Evolutionary conservation across 768 basidiomycete species (phyloP).

Genomic region (Saitozyma sp.): DNA sequence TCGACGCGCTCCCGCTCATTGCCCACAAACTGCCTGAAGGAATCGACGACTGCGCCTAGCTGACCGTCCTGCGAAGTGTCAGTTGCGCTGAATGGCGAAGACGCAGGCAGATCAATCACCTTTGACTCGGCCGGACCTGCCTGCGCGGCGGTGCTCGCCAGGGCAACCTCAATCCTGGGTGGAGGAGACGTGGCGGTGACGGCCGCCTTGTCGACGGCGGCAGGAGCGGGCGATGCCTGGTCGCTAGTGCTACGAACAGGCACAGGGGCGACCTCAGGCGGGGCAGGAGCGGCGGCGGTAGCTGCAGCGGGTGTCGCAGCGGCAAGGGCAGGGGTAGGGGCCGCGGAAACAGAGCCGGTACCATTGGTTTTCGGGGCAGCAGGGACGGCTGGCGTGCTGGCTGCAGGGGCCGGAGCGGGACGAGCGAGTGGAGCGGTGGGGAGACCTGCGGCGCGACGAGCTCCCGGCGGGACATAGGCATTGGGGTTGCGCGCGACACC

Average conservation of each 20-base stretch:
- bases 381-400: conserved; percentile 1
- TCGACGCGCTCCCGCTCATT: conserved; percentile 85
- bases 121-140: no score
- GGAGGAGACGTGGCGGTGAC: no score
- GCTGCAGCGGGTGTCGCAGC: conserved; percentile 4
- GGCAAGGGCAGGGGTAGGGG: conserved; percentile 10
- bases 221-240: conserved; percentile 1
- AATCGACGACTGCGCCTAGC: conserved; percentile 30
- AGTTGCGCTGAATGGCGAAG: neutral
- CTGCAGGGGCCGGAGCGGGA: conserved; percentile 11
- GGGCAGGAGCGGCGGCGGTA: conserved; percentile 3
- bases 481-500: conserved; percentile 84
- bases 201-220: conserved; percentile 5
- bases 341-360: conserved; percentile 5
- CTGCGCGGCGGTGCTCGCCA: no score
- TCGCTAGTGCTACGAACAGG: conserved; percentile 17
- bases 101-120: no score
- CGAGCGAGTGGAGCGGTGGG: conserved; percentile 9
- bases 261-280: conserved; percentile 1
- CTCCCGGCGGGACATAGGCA: conserved; percentile 93
- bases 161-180: no score
- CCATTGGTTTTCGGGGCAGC: conserved; percentile 9
- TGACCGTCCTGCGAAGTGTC: conserved; percentile 20
- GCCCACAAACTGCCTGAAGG: conserved; percentile 86
- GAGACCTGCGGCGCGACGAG: conserved; percentile 58